Evolutionary conservation across 306 rosid genomes (phyloP).

Genomic region (Senna siamea): DNA sequence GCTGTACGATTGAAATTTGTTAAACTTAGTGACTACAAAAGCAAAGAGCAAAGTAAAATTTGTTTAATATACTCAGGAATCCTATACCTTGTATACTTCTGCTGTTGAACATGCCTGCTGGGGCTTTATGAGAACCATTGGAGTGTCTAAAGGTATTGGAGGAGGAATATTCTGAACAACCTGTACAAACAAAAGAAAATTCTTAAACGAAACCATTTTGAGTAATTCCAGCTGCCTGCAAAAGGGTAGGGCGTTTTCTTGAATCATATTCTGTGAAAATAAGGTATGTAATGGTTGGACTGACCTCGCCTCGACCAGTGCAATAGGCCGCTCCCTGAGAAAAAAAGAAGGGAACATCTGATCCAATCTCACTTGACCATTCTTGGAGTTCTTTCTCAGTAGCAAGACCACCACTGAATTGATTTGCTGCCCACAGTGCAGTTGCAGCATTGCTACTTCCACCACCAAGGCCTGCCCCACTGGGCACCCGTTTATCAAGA

Average conservation of each 20-base stretch:
- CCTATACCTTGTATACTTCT: conserved; percentile 90
- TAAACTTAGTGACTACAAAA: conserved; percentile 26
- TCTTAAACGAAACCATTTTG: conserved; percentile 28
- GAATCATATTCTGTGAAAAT: no score
- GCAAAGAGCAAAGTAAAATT: conserved; percentile 11
- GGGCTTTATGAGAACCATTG: conserved; percentile 97
- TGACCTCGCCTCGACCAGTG: conserved; percentile 97
- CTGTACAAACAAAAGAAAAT: conserved; percentile 48
- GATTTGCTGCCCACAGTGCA: conserved; percentile 98
- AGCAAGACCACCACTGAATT: conserved; percentile 76
- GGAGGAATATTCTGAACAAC: conserved; percentile 78
- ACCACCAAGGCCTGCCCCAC: conserved; percentile 99
- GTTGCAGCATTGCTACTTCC: conserved; percentile 99
- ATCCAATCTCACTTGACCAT: conserved; percentile 98
- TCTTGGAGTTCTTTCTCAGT: conserved; percentile 91
- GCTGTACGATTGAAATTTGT: conserved; percentile 51
- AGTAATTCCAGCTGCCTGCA: conserved; percentile 21
- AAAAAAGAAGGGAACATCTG: conserved; percentile 96
- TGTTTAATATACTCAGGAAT: conserved; percentile 15
- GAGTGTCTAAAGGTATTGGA: conserved; percentile 69
- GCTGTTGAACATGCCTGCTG: conserved; percentile 90
- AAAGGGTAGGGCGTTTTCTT: background rate
- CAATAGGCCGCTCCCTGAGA: conserved; percentile 96
- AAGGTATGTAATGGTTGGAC: conserved; percentile 44
- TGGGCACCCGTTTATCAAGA: conserved; percentile 90